Evolutionary conservation across 345 rosid species (phyloP).

Genomic region (thale cress (Arabidopsis thaliana)): TAIR10.1 NC_003076.8:20052501-20053000

Average conservation of each 20-base stretch:
- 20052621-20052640: conserved; percentile 18
- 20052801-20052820: background rate
- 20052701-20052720: background rate
- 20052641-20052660: background rate
- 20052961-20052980: no score
- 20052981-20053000: no score
- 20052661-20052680: background rate
- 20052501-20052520: conserved; percentile 40
- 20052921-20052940: no score
- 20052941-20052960: no score
- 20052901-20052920: no score
- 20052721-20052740: background rate
- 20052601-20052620: conserved; percentile 11
- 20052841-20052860: background rate
- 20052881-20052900: no score
- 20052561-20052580: conserved; percentile 39
- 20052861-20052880: no score
- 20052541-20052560: conserved; percentile 33
- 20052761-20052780: no score
- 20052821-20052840: background rate
- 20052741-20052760: background rate
- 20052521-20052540: conserved; percentile 28
- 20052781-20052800: background rate
- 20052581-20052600: conserved; percentile 19
- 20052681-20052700: background rate